Percentiles rank a stretch among this genome's conserved stretches.
Conservation (phyloP, 768 basidiomycete genomes). For the Sarcodon aspratus region DNA sequence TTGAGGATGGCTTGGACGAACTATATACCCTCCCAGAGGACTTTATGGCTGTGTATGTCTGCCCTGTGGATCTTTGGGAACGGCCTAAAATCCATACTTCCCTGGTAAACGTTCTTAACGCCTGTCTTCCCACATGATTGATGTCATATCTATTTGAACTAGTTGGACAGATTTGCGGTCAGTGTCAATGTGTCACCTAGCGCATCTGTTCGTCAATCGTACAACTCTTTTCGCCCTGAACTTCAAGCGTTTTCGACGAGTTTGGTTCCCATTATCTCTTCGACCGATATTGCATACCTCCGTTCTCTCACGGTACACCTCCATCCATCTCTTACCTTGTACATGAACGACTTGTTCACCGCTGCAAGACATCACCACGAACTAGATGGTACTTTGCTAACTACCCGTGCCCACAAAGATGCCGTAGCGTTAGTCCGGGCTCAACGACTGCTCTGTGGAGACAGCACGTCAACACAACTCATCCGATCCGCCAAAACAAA, state of each 20-base stretch:
- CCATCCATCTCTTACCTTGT: constrained; percentile 43
- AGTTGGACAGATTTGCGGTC: constrained; percentile 77
- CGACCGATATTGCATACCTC: constrained; percentile 16
- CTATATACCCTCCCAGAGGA: constrained; percentile 51
- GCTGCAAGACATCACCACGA: constrained; percentile 62
- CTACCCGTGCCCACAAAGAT: constrained; percentile 46
- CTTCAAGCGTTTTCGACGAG: constrained; percentile 4
- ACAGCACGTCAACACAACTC: constrained; percentile 50
- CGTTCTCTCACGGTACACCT: constrained; percentile 22
- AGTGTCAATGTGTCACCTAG: constrained; percentile 46
- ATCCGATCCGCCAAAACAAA: constrained; percentile 19
- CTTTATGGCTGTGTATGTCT: constrained; percentile 68
- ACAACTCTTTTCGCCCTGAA: constrained; percentile 20
- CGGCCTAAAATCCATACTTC: constrained; percentile 53
- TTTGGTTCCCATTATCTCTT: constrained; percentile 19
- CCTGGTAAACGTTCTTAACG: constrained; percentile 36
- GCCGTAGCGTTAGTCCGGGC: constrained; percentile 60
- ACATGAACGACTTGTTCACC: constrained; percentile 62
- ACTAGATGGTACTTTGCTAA: constrained; percentile 60
- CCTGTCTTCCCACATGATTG: not conserved
- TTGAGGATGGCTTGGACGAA: constrained; percentile 29
- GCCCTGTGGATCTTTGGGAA: constrained; percentile 50
- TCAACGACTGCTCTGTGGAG: constrained; percentile 50
- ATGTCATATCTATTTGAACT: not conserved
- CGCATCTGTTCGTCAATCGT: constrained; percentile 13